Evolutionary conservation across 2,329 filamentous ascomycete genomes (phyloP).

Genomic region (Teratosphaeria epicoccoides): DNA sequence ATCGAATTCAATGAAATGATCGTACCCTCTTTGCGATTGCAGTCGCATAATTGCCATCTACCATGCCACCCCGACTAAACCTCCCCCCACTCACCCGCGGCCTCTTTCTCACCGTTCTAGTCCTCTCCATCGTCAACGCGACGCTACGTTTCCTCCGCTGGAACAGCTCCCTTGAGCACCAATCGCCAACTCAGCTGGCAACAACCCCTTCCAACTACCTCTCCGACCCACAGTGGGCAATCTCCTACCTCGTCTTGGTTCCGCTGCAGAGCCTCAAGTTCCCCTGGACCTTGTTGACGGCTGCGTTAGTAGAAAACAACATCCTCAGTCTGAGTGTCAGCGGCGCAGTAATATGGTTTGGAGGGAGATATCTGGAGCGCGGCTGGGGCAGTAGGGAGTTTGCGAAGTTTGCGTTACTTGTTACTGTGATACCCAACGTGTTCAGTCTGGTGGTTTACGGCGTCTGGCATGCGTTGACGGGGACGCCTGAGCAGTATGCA

Average conservation of each 20-base stretch:
- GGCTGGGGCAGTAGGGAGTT: constrained; percentile 91
- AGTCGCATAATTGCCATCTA: background rate
- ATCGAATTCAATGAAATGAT: background rate
- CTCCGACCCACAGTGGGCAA: constrained; percentile 23
- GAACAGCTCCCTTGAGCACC: constrained; percentile 25
- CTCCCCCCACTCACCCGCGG: constrained; percentile 83
- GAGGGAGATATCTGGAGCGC: constrained; percentile 86
- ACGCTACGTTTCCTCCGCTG: constrained; percentile 64
- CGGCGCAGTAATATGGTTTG: constrained; percentile 72
- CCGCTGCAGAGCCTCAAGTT: constrained; percentile 75
- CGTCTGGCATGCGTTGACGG: constrained; percentile 59
- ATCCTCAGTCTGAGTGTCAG: constrained; percentile 75
- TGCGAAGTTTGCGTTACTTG: constrained; percentile 74
- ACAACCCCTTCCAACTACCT: constrained; percentile 27
- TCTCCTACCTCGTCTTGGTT: constrained; percentile 78
- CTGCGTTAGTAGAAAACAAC: constrained; percentile 86
- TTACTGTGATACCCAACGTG: constrained; percentile 69
- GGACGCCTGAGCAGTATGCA: constrained; percentile 56
- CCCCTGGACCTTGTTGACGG: constrained; percentile 83
- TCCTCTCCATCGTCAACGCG: constrained; percentile 74
- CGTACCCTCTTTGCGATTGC: background rate
- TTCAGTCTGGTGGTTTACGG: constrained; percentile 64
- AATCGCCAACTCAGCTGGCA: constrained; percentile 7
- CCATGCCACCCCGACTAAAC: constrained; percentile 53
- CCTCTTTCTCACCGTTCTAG: constrained; percentile 61